Evolutionary conservation across 1,284 basidiomycete species (phyloP).

Genomic region (Crucibulum parvulum): DNA sequence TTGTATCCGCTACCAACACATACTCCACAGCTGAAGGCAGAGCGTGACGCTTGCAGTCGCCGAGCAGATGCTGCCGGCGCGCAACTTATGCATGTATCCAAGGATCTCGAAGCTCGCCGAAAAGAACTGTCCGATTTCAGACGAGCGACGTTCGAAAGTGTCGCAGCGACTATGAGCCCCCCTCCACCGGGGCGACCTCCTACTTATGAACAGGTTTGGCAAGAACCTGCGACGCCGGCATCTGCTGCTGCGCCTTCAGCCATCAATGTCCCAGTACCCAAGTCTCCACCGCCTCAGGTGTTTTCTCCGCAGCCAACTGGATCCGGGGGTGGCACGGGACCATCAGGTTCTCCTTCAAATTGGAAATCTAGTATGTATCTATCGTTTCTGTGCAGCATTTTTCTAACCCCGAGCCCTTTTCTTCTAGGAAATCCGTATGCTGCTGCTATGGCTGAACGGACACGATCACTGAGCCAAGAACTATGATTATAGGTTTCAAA

Average conservation of each 20-base stretch:
- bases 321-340: too few species aligned
- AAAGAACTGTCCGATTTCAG: constrained; percentile 40
- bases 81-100: constrained; percentile 37
- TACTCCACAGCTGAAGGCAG: constrained; percentile 34
- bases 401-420: not conserved
- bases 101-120: constrained; percentile 33
- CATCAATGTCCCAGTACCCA: not conserved
- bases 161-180: constrained; percentile 18
- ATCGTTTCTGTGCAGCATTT: too few species aligned
- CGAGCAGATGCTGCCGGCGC: constrained; percentile 38
- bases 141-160: constrained; percentile 39
- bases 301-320: too few species aligned
- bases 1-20: constrained; percentile 1
- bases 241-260: constrained; percentile 9
- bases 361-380: too few species aligned
- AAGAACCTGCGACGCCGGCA: not conserved
- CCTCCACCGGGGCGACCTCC: constrained; percentile 28
- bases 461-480: constrained; percentile 1
- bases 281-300: too few species aligned
- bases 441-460: constrained; percentile 15
- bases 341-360: too few species aligned
- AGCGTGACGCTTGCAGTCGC: constrained; percentile 33
- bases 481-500: not conserved
- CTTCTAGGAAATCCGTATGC: constrained; percentile 14
- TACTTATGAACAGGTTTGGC: constrained; percentile 27